A percentile compares a stretch with the other conserved stretches of the same genome.
phyloP scores from a whole-genome alignment of 2,329 filamentous ascomycete species.

The Purpureocillium takamizusanense region DNA sequence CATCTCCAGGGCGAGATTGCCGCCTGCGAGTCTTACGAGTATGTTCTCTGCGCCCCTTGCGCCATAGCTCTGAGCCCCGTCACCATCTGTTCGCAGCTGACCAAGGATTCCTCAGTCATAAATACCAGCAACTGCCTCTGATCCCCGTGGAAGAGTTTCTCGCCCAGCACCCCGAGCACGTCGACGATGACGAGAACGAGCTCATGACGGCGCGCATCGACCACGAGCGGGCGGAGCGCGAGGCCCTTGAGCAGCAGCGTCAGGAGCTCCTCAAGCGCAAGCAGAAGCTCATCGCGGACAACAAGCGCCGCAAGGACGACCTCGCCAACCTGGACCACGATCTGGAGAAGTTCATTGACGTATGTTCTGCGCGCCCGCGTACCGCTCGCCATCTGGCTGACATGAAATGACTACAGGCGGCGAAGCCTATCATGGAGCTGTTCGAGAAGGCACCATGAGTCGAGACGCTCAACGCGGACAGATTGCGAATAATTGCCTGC shows the following conservation, averaged over 20 bases:
- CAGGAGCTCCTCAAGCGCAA: conserved; percentile 63
- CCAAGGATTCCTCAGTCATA: conserved; percentile 54
- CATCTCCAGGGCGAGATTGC: conserved; percentile 84
- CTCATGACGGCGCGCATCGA: conserved; percentile 87
- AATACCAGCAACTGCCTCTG: conserved; percentile 77
- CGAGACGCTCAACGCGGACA: too few species aligned
- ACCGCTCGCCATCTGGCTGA: too few species aligned
- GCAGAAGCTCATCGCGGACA: conserved; percentile 56
- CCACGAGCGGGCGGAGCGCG: conserved; percentile 77
- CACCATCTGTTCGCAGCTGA: background rate
- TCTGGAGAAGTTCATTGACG: conserved; percentile 88
- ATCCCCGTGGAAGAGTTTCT: conserved; percentile 80
- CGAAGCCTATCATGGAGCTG: conserved; percentile 78
- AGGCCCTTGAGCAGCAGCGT: conserved; percentile 76
- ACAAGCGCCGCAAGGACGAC: conserved; percentile 90
- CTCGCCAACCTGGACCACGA: conserved; percentile 85
- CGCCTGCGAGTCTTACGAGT: conserved; percentile 89
- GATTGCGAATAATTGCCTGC: too few species aligned
- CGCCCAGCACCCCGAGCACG: conserved; percentile 63
- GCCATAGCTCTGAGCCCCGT: background rate
- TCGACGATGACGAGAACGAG: conserved; percentile 63
- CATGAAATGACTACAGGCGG: conserved; percentile 49
- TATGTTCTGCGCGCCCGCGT: conserved; percentile 29
- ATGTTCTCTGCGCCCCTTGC: conserved; percentile 29
- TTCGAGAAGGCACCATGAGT: conserved; percentile 63